Conservation (phyloP, 805 yeast species). For the Sugiyamaella chiloensis region DNA sequence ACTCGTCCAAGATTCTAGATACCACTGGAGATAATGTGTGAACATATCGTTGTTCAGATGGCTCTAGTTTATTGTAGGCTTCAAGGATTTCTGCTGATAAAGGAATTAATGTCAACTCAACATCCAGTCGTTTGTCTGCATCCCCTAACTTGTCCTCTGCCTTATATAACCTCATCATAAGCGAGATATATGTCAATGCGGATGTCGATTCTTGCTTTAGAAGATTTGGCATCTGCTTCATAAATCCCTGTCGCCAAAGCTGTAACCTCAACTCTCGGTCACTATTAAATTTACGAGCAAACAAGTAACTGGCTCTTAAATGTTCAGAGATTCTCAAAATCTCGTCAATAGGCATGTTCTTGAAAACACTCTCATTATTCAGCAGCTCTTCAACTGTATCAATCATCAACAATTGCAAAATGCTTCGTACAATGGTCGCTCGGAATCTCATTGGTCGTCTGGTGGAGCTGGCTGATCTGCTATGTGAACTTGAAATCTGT, state of each 20-base stretch:
- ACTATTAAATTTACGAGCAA: conserved; percentile 83
- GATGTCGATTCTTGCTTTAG: conserved; percentile 89
- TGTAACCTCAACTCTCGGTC: conserved; percentile 85
- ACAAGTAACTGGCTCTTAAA: conserved; percentile 67
- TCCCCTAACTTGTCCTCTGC: conserved; percentile 44
- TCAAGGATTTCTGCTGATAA: conserved; percentile 68
- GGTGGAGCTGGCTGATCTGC: conserved; percentile 5
- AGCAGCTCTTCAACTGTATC: conserved; percentile 80
- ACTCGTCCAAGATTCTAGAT: conserved; percentile 80
- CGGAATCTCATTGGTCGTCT: conserved; percentile 52
- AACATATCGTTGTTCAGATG: conserved; percentile 69
- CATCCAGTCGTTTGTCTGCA: conserved; percentile 45
- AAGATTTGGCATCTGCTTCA: conserved; percentile 87
- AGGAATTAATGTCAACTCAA: conserved; percentile 56
- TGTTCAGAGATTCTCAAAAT: conserved; percentile 58
- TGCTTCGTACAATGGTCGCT: conserved; percentile 86
- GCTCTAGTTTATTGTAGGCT: conserved; percentile 66
- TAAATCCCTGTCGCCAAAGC: conserved; percentile 86
- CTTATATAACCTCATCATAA: conserved; percentile 75
- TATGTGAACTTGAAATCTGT: conserved; percentile 2
- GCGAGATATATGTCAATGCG: conserved; percentile 78
- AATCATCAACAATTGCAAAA: conserved; percentile 82
- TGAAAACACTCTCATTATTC: conserved; percentile 58
- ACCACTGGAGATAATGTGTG: conserved; percentile 91
- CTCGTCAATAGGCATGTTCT: conserved; percentile 61